Evolutionary conservation across 306 rosid species (phyloP), one percentile per base, ranked within the genome.

Genomic region (Biancaea sappan): DNA sequence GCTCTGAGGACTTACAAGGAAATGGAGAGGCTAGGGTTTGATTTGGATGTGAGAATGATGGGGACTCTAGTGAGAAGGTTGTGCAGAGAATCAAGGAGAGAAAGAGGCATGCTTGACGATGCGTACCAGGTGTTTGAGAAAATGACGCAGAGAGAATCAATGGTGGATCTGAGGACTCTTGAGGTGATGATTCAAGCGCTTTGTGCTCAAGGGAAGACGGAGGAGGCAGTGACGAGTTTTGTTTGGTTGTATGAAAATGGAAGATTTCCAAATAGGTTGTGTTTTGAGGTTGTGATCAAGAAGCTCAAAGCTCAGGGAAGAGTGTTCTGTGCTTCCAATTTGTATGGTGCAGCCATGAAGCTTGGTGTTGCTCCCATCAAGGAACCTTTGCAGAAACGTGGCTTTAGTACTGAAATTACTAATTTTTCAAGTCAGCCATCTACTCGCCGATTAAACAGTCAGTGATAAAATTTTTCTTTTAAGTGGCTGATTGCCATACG

Each of bases 271-370:
- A 58, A 62, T 82, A 70, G 74, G 63, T 2, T 19, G 25, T 71
- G 77, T 72, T 86, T 59, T 66, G 79, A 80, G 37, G 61, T 83
- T 32, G 40, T 88, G 73, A 85, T 93, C 18, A 74, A 69, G 5
- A 85, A 84, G 77, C 83, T 82, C n/a, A 85, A 77, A 64, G 76
- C 38, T 35, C 88, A 44, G 18, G 89, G 85, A 19, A 73, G 76
- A 71, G 4, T 60, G 60, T 24, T 75, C 31, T 71, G 71, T 28
- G 96, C 87, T 74, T 72, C 84, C 44, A 47, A 11, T 40, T 69
- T 86, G 53, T 85, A 83, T 57, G 89, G 85, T 48, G 51, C 78
- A 0, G 97, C 91, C 13, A 22, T 93, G 77, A 93, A 94, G 88
- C 84, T 60, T 69, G 94, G 94, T 43, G 65, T 77, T 71, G 58